These are phyloP conservation scores for Dispira parvispora DNA, from an alignment of 192 early-diverging fungal genomes.

Conservation along the genomic window DNA sequence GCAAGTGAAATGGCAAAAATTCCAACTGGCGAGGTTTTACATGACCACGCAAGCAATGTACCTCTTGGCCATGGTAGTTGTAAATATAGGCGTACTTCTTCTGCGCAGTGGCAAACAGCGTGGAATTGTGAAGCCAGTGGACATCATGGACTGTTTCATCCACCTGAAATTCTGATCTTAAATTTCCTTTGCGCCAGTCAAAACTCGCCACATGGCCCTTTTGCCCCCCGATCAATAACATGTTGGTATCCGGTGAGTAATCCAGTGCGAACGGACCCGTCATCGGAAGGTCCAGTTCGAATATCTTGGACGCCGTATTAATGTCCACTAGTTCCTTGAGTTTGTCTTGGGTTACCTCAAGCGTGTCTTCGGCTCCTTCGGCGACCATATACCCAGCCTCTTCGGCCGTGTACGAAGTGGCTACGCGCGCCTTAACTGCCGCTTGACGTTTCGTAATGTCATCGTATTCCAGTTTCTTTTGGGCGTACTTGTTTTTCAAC, in stretches of 20 bases:
- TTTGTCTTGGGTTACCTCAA: conserved; percentile 58
- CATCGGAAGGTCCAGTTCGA: conserved; percentile 53
- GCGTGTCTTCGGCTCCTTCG: conserved; percentile 81
- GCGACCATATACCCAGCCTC: conserved; percentile 70
- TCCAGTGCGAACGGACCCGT: conserved; percentile 82
- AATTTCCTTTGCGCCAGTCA: conserved; percentile 71
- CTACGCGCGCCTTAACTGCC: too few relatives aligned
- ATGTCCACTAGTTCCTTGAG: conserved; percentile 52
- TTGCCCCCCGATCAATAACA: conserved; percentile 54
- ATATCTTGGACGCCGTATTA: conserved; percentile 58
- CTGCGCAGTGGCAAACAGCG: conserved; percentile 86
- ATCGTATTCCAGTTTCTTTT: too few relatives aligned
- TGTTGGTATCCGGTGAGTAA: conserved; percentile 74
- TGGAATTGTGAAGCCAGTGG: conserved; percentile 91
- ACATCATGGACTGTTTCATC: conserved; percentile 84
- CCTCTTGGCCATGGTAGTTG: conserved; percentile 74
- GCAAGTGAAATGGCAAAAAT: conserved; percentile 85
- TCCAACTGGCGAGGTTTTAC: conserved; percentile 67
- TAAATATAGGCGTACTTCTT: conserved; percentile 92
- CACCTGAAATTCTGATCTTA: conserved; percentile 69
- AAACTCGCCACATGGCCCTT: conserved; percentile 83
- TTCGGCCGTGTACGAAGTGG: conserved; percentile 19
- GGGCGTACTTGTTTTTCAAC: too few relatives aligned
- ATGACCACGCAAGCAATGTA: conserved; percentile 75
- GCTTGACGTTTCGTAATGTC: too few relatives aligned